Evolutionary conservation across 805 yeast species (phyloP).

Genomic region (Kuraishia ogatae): DNA sequence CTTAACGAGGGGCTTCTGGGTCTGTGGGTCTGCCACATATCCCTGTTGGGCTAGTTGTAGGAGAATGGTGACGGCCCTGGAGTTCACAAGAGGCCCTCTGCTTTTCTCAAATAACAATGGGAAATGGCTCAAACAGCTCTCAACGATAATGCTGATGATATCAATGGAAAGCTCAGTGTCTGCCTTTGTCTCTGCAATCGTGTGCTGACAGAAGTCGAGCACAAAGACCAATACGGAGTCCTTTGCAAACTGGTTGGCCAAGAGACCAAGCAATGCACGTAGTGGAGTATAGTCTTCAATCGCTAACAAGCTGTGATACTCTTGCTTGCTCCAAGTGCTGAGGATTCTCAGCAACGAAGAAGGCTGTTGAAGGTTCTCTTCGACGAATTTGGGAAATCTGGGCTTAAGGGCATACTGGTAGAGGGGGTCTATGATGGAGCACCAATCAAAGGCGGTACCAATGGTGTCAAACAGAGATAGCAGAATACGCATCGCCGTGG

Average conservation of each 20-base stretch:
- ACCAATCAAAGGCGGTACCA: conserved; percentile 50
- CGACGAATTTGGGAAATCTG: conserved; percentile 57
- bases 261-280: conserved; percentile 42
- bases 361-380: conserved; percentile 75
- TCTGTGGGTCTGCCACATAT: conserved; percentile 45
- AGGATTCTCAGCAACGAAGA: conserved; percentile 68
- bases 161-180: conserved; percentile 25
- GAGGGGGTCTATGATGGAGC: conserved; percentile 36
- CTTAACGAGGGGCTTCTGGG: conserved; percentile 41
- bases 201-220: conserved; percentile 41
- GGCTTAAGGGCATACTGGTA: conserved; percentile 50
- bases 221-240: conserved; percentile 52
- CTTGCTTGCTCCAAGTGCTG: conserved; percentile 42
- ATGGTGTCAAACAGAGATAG: conserved; percentile 44
- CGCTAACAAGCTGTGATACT: conserved; percentile 42
- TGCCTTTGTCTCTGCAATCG: conserved; percentile 32
- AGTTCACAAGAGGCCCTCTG: conserved; percentile 34
- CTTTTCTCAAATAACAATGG: conserved; percentile 38
- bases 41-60: conserved; percentile 47
- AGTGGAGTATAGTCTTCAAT: conserved; percentile 49
- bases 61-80: conserved; percentile 43
- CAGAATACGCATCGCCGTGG: conserved; percentile 57
- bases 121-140: conserved; percentile 40
- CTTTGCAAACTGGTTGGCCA: conserved; percentile 51
- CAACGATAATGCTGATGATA: conserved; percentile 41